A percentile compares a stretch with the other conserved stretches of the same genome.
phyloP scores from a whole-genome alignment of 2,329 filamentous ascomycete genomes.

The Aspergillus cejpii region DNA sequence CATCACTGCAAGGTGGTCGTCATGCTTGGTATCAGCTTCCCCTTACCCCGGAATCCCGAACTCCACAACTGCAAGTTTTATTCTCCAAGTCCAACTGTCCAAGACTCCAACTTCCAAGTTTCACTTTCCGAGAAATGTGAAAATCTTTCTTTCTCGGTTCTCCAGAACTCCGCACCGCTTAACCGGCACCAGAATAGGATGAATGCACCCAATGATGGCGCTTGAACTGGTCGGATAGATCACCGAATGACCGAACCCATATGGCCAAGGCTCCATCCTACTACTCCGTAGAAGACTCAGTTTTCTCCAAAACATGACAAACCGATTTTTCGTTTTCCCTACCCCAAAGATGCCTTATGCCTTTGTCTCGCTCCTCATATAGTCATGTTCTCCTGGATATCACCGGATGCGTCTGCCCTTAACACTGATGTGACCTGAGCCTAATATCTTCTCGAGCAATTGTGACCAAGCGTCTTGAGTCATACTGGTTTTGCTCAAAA shows the following conservation, averaged over 20 bases:
- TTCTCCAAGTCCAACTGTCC: too few species aligned
- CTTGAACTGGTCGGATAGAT: constrained; percentile 7
- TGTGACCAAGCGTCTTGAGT: not conserved
- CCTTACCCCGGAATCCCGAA: not conserved
- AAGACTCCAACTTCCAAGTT: not conserved
- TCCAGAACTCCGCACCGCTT: not conserved
- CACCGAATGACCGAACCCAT: constrained; percentile 12
- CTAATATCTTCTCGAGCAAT: not conserved
- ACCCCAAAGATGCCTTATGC: not conserved
- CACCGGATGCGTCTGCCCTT: too few species aligned
- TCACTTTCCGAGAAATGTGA: too few species aligned
- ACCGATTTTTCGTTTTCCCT: not conserved
- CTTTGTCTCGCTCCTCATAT: too few species aligned
- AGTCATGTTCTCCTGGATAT: too few species aligned
- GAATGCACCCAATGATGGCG: constrained; percentile 8
- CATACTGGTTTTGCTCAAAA: not conserved
- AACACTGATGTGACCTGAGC: not conserved
- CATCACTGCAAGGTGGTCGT: too few species aligned
- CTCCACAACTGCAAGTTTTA: not conserved
- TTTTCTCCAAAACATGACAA: constrained; percentile 8
- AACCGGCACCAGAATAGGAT: not conserved
- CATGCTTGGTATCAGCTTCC: not conserved
- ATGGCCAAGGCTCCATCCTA: constrained; percentile 7
- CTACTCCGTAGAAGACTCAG: constrained; percentile 4
- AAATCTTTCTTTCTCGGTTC: not conserved